Base-by-base conservation (phyloP, 768 basidiomycete species). In the Kwoniella sp. region DNA sequence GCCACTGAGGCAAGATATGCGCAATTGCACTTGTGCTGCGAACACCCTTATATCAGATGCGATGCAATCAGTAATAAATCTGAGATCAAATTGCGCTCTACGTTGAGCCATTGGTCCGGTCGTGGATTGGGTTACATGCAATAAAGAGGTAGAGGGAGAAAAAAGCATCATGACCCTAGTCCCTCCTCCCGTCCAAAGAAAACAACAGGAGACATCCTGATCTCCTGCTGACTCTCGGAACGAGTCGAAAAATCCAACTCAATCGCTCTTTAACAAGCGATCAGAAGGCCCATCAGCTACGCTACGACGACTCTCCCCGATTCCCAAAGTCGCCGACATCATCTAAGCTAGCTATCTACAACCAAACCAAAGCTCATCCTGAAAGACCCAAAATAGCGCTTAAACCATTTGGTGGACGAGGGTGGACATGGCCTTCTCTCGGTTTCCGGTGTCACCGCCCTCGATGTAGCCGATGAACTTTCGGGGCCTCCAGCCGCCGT, bases 401-500 rank as follows among this genome's bases (percentile, higher is more conserved):
- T 78, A 81, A 59, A 74, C 75, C 81, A 82, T 82, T 73, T 79
- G 74, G 73, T 92, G 86, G 83, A 99, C 87, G 83, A 98, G 92
- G 83, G 89, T 90, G 88, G 96, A 95, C 86, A 99, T 98, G 86
- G 91, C 91, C 76, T 84, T 84, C 84, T 98, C 95, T 82, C 96
- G 89, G 86, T 97, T 88, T 83, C 96, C 96, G 81, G 93, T 91
- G 85, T 96, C 93, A 83, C 94, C 94, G 77, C 93, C 93, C 86
- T 93, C 87, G 67, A 96, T 87, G 81, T 86, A 96, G 47, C 73
- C 73, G 71, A 72, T 95, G 88, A 97, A 97, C 84, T 98, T 98
- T 82, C 93, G 87, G 81, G 87, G 88, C 84, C 92, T 89, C 95
- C 93, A 99, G 73, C 96, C 96, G 72, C 96, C 95, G 71, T 87